phyloP scores from a whole-genome alignment of 495 filamentous ascomycete genomes.

The Penicillium mononematosum region DNA sequence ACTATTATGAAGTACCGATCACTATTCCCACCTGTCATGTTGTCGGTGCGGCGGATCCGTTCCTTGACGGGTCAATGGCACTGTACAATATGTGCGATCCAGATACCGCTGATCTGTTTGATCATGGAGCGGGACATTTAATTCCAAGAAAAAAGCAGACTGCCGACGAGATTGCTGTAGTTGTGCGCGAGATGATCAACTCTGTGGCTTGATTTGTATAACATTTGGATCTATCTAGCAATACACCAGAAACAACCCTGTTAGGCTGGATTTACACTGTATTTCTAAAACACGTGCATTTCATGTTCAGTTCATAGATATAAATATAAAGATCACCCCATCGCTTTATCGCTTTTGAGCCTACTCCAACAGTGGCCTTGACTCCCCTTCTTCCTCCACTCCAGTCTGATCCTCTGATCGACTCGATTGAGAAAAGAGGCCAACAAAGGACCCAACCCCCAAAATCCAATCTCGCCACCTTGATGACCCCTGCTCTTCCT shows the following conservation, averaged over 20 bases:
- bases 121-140: slow-evolving; percentile 56
- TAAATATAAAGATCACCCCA: background rate
- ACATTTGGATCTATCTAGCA: background rate
- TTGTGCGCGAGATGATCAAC: slow-evolving; percentile 20
- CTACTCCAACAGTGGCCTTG: slow-evolving; percentile 32
- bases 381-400: slow-evolving; percentile 25
- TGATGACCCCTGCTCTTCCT: slow-evolving; percentile 7
- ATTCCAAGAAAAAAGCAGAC: slow-evolving; percentile 51
- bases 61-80: slow-evolving; percentile 49
- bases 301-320: background rate
- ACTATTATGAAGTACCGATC: slow-evolving; percentile 45
- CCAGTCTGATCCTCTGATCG: slow-evolving; percentile 3
- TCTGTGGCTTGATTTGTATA: slow-evolving; percentile 2
- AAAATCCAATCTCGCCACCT: slow-evolving; percentile 12
- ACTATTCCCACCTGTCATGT: slow-evolving; percentile 57
- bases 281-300: background rate
- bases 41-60: slow-evolving; percentile 56
- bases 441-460: slow-evolving; percentile 12
- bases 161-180: slow-evolving; percentile 33
- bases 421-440: slow-evolving; percentile 1
- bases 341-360: background rate
- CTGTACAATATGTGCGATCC: slow-evolving; percentile 55
- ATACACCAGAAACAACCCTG: background rate
- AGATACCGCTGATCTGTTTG: slow-evolving; percentile 50
- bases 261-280: background rate